Base-by-base conservation (phyloP, 169 alveolate species). In the Plasmodium blacklocki region DNA sequence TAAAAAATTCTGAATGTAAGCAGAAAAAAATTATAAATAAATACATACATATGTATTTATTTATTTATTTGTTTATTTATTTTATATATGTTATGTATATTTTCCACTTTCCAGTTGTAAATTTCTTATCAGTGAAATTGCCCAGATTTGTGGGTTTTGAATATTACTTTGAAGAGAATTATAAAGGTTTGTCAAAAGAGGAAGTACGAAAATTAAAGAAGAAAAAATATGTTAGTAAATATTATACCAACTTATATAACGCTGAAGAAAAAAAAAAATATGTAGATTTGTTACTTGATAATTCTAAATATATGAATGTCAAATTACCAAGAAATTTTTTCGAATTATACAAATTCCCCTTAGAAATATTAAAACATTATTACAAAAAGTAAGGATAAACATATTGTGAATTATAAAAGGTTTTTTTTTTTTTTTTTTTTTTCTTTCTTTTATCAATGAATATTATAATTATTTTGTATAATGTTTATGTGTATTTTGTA, bases 71-170 rank as follows among this genome's bases (percentile, higher is more conserved):
- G n/a, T 18, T 18, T 15, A 2, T 56, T 56, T 5, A n/a, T 0
- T 56, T 56, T 26, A 26, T 26, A 26, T 26, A 26, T 26, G 39
- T 54, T 29, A 12, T 64, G 0, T 23, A 11, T 76, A 14, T 52
- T 67, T 67, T 23, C 0, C 29, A 23, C 21, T 7, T 18, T 12
- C 0, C n/a, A 80, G 90, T 80, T 32, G 32, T 75, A 14, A 23
- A 67, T 54, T 80, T 80, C 60, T 59, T 80, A 39, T 80, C 90
- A 15, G 90, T 80, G 18, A 80, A 68, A 47, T 29, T 80, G 6
- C 90, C 90, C 18, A 74, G 90, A 12, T 80, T 80, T 26, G 90
- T 80, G 8, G 90, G 90, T 21, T 80, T 80, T 49, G 90, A 80
- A 8, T 80, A 80, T 59, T 80, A 80, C 58, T 80, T 80, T 7